These are phyloP conservation scores for Beauveria bassiana DNA, from an alignment of 2,329 filamentous ascomycete genomes.

Conservation along the genomic window DNA sequence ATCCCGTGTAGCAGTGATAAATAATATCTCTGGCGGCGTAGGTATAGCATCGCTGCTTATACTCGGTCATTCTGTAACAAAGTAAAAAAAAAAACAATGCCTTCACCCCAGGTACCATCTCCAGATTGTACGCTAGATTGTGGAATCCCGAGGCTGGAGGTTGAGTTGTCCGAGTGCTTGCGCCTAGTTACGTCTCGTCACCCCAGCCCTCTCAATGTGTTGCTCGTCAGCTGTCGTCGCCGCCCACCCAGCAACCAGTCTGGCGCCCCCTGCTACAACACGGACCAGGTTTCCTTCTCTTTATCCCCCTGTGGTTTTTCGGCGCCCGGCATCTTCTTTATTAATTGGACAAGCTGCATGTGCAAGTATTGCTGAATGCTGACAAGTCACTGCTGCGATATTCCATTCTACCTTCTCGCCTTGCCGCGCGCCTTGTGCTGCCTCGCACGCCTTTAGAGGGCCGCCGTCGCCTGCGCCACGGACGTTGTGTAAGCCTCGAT, in stretches of 20 bases:
- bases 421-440: background rate
- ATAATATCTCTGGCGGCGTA: background rate
- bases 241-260: background rate
- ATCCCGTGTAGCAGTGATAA: background rate
- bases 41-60: background rate
- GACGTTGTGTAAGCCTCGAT: conserved; percentile 2
- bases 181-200: background rate
- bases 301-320: background rate
- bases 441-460: background rate
- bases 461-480: conserved; percentile 5
- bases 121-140: background rate
- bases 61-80: background rate
- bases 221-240: conserved; percentile 5
- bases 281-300: background rate
- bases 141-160: background rate
- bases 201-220: conserved; percentile 7
- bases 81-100: background rate
- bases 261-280: background rate
- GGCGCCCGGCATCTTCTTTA: background rate
- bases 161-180: background rate
- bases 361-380: background rate
- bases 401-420: background rate
- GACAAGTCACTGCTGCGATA: background rate
- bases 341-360: background rate
- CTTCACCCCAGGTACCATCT: background rate